A percentile compares a stretch with the other conserved stretches of the same genome.
These are phyloP conservation scores for Globisporangium acanthophoron DNA, from an alignment of 352 stramenopile genomes.

Conservation along the genomic window DNA sequence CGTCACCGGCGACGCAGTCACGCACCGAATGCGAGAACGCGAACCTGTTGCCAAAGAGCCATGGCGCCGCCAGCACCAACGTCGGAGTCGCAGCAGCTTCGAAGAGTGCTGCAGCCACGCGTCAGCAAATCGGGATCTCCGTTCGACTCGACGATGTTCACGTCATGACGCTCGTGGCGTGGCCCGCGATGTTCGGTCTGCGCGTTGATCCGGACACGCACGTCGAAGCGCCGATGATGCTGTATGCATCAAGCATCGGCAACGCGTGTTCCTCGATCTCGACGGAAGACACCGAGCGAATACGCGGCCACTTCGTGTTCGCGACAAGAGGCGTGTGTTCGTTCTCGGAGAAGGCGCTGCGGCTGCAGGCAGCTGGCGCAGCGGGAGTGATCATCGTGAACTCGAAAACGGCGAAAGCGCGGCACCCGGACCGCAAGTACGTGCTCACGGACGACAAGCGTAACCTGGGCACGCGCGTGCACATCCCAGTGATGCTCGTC, in stretches of 20 bases:
- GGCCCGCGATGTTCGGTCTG: constrained; percentile 58
- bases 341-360: constrained; percentile 72
- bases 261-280: constrained; percentile 43
- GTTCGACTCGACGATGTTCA: constrained; percentile 55
- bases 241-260: constrained; percentile 33
- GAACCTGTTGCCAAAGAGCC: constrained; percentile 22
- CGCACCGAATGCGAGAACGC: constrained; percentile 45
- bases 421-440: constrained; percentile 49
- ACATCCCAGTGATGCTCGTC: constrained; percentile 69
- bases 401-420: constrained; percentile 35
- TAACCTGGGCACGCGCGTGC: constrained; percentile 34
- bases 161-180: constrained; percentile 59
- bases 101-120: not conserved
- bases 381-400: constrained; percentile 68
- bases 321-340: constrained; percentile 64
- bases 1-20: constrained; percentile 4
- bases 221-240: constrained; percentile 51
- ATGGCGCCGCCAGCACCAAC: not conserved
- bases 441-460: constrained; percentile 54
- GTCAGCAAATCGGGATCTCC: constrained; percentile 46
- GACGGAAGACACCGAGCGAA: constrained; percentile 1
- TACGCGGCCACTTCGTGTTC: constrained; percentile 63
- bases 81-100: not conserved
- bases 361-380: constrained; percentile 51
- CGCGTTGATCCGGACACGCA: constrained; percentile 32